phyloP scores from a whole-genome alignment of 129 eudicot species.

The Helianthus tuberosus region DNA sequence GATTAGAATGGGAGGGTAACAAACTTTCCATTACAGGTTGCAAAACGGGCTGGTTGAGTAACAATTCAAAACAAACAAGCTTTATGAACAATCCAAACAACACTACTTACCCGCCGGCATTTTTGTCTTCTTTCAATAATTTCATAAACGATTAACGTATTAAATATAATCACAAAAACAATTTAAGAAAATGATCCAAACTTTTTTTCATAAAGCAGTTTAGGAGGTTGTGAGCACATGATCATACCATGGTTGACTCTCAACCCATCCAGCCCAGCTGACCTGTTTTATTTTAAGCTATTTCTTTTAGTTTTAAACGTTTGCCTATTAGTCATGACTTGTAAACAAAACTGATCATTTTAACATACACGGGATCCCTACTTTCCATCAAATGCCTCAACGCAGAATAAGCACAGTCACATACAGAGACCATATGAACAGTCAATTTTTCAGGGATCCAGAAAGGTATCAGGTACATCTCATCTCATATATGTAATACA shows the following conservation, averaged over 20 bases:
- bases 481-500: not conserved
- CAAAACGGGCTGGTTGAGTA: not conserved
- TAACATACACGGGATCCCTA: not conserved
- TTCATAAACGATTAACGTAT: not conserved
- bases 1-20: too few relatives aligned
- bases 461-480: not conserved
- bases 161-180: not conserved
- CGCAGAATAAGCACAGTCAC: not conserved
- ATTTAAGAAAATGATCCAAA: not conserved
- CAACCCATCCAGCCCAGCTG: not conserved
- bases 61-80: not conserved
- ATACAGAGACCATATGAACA: not conserved
- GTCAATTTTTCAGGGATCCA: not conserved
- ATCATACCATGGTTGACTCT: not conserved
- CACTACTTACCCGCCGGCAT: too few relatives aligned
- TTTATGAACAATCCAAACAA: too few relatives aligned
- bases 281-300: not conserved
- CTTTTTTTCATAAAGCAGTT: not conserved
- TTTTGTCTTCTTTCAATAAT: not conserved
- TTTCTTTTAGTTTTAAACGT: not conserved
- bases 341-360: not conserved
- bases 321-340: not conserved
- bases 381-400: not conserved
- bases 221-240: not conserved
- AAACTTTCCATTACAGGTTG: too few relatives aligned